Conservation (phyloP, 2,329 filamentous ascomycete species). For the Fusarium newnesense region DNA sequence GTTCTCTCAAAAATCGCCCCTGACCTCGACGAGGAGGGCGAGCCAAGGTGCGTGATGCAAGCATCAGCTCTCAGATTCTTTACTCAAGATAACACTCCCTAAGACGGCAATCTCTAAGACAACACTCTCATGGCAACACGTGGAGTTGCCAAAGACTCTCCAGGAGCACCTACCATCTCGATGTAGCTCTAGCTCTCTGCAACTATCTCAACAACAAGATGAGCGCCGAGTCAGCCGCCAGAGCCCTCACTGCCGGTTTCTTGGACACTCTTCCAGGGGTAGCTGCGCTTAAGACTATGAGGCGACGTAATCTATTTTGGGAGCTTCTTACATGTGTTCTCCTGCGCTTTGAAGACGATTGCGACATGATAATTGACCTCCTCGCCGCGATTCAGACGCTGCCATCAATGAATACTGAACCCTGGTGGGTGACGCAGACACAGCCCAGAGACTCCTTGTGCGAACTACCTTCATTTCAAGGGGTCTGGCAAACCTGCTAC, state of each 20-base stretch:
- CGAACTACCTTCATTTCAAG: neutral
- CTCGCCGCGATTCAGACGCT: neutral
- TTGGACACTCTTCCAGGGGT: accelerated
- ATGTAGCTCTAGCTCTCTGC: neutral
- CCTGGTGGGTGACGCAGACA: neutral
- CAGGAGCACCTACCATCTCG: neutral
- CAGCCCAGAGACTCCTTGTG: neutral
- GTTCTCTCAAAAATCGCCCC: neutral
- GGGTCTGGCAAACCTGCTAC: accelerated
- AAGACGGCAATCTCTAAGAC: neutral
- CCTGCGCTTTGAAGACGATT: neutral
- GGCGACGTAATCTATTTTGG: neutral
- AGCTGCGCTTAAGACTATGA: accelerated
- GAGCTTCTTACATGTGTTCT: neutral
- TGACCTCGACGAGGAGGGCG: neutral
- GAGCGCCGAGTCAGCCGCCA: neutral
- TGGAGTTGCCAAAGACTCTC: accelerated
- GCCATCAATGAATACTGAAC: neutral
- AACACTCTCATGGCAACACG: accelerated
- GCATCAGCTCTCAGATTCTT: neutral
- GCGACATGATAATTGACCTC: neutral
- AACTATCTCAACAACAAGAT: slow-evolving; percentile 8
- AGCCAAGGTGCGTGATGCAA: neutral
- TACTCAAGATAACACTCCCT: neutral
- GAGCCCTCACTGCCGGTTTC: neutral